phyloP scores from a whole-genome alignment of 2,329 filamentous ascomycete genomes.

The Coniochaeta ligniaria region DNA sequence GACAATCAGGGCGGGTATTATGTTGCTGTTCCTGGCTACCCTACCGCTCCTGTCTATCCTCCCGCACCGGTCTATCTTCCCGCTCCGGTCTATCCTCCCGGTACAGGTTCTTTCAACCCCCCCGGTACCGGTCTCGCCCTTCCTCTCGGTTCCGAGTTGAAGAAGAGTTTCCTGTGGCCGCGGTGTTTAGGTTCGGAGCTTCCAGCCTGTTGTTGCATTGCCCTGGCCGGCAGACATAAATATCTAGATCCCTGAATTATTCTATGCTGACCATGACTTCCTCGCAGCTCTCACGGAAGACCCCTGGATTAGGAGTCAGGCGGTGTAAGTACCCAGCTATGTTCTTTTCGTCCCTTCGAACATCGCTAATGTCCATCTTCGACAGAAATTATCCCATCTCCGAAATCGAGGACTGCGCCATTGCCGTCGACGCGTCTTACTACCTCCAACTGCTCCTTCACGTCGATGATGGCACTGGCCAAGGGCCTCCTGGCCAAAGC shows the following conservation, averaged over 20 bases:
- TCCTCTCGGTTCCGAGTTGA: neutral
- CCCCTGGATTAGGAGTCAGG: constrained; percentile 29
- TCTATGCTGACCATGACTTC: neutral
- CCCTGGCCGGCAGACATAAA: neutral
- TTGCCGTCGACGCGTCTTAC: constrained; percentile 85
- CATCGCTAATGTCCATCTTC: constrained; percentile 6
- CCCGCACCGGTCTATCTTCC: neutral
- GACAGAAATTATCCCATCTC: constrained; percentile 54
- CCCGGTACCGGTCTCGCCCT: neutral
- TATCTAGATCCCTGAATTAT: neutral
- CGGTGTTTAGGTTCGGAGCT: neutral
- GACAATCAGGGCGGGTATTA: neutral
- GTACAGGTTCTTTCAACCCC: neutral
- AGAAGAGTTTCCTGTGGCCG: neutral
- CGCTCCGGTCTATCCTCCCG: neutral
- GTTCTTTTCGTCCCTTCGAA: neutral
- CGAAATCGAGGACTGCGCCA: constrained; percentile 64
- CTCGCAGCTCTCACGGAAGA: constrained; percentile 29
- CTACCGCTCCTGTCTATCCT: neutral
- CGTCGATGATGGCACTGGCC: constrained; percentile 47
- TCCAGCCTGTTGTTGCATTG: neutral
- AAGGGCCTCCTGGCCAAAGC: constrained; percentile 42
- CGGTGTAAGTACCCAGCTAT: constrained; percentile 15
- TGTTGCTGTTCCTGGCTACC: neutral
- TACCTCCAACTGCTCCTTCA: constrained; percentile 77